These are phyloP conservation scores for Tulasnella sp. DNA, from an alignment of 768 basidiomycete species.

Conservation along the genomic window DNA sequence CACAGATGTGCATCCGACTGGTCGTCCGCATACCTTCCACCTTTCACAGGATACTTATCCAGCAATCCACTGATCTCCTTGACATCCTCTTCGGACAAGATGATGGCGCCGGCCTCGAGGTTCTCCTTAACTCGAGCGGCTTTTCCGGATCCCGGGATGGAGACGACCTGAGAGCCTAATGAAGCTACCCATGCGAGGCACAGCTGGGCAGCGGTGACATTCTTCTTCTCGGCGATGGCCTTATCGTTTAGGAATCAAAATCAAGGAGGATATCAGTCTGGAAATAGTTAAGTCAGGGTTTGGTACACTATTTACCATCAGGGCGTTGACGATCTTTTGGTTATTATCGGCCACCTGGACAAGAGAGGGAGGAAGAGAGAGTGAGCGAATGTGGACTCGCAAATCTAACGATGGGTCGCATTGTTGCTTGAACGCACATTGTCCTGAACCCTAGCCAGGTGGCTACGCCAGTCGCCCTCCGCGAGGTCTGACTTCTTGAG, in stretches of 20 bases:
- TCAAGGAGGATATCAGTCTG: too few relatives aligned
- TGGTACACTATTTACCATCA: constrained; percentile 19
- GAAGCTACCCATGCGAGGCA: constrained; percentile 35
- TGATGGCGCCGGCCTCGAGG: neutral
- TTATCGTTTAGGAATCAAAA: constrained; percentile 13
- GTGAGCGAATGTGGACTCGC: too few relatives aligned
- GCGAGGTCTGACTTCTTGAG: constrained; percentile 35
- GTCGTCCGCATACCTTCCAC: constrained; percentile 7
- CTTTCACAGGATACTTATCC: neutral
- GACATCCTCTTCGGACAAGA: neutral
- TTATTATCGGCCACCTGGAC: constrained; percentile 35
- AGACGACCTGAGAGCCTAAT: constrained; percentile 35
- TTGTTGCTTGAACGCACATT: constrained; percentile 26
- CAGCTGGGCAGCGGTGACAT: constrained; percentile 33
- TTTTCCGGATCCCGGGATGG: constrained; percentile 34
- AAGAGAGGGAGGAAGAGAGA: constrained; percentile 14
- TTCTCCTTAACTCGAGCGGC: constrained; percentile 13
- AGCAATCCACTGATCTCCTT: constrained; percentile 1
- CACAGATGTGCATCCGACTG: neutral
- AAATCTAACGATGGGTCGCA: constrained; percentile 18
- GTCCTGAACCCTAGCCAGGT: constrained; percentile 36
- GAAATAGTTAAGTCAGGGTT: neutral
- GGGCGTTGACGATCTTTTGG: constrained; percentile 32
- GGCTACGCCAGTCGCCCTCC: constrained; percentile 35
- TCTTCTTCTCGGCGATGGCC: constrained; percentile 34